Evolutionary conservation across 345 rosid genomes (phyloP).

Genomic region (Cardamine occulta): DNA sequence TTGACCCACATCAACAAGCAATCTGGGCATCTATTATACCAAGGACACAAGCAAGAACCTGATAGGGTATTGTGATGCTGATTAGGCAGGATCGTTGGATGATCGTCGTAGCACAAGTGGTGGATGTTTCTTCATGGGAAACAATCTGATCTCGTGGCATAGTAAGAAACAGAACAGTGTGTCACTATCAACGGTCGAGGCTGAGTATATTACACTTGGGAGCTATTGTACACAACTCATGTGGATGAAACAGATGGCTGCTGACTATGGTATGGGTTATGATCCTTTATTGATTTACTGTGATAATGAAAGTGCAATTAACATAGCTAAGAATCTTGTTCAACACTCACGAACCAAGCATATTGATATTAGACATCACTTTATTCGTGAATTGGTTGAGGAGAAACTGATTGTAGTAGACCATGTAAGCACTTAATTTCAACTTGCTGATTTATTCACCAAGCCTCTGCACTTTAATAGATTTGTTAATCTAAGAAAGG

Average conservation of each 20-base stretch:
- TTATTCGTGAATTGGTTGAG: too few relatives aligned
- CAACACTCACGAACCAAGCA: too few relatives aligned
- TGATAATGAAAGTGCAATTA: too few relatives aligned
- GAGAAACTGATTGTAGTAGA: background rate
- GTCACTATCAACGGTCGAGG: background rate
- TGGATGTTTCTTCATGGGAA: background rate
- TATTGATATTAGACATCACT: too few relatives aligned
- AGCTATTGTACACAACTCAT: background rate
- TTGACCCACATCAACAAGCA: too few relatives aligned
- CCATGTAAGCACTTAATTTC: background rate
- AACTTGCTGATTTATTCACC: background rate
- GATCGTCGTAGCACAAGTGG: background rate
- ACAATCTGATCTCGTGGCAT: background rate
- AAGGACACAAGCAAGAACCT: background rate
- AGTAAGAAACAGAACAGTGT: background rate
- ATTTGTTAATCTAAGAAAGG: background rate
- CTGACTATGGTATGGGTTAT: too few relatives aligned
- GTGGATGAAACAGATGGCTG: too few relatives aligned
- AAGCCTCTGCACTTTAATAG: background rate
- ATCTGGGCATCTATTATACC: background rate
- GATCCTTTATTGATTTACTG: too few relatives aligned
- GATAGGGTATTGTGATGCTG: background rate
- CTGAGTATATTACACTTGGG: background rate
- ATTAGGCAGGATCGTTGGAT: background rate
- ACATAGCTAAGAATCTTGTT: too few relatives aligned